Conservation (phyloP, 73 alveolate species). For the Uronychia binucleata region DNA sequence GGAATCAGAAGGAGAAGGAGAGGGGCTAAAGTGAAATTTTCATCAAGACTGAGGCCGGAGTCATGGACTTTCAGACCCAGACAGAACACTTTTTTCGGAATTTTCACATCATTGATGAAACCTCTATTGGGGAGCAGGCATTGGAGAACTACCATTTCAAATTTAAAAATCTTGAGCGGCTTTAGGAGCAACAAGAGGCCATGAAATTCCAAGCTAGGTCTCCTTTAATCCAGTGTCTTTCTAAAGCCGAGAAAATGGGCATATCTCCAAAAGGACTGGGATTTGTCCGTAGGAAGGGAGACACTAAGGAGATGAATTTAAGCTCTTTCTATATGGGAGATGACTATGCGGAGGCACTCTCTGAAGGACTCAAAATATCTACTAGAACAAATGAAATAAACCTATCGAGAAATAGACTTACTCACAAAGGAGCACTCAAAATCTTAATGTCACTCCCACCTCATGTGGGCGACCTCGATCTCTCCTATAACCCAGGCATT, state of each 20-base stretch:
- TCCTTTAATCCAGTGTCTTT: too few relatives aligned
- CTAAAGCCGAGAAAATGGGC: slow-evolving; percentile 23
- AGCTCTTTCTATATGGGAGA: slow-evolving; percentile 54
- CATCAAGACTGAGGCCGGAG: too few relatives aligned
- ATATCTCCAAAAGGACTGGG: slow-evolving; percentile 50
- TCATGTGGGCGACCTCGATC: not conserved
- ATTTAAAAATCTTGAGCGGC: too few relatives aligned
- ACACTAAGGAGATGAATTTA: slow-evolving; percentile 10
- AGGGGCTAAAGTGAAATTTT: too few relatives aligned
- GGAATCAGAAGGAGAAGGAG: too few relatives aligned
- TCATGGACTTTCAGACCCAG: too few relatives aligned
- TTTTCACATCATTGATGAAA: too few relatives aligned
- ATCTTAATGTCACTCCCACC: slow-evolving; percentile 7
- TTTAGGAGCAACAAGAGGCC: too few relatives aligned
- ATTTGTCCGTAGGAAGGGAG: slow-evolving; percentile 30
- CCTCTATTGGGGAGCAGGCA: too few relatives aligned
- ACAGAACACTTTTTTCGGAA: too few relatives aligned
- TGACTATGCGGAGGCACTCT: slow-evolving; percentile 46
- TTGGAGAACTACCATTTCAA: too few relatives aligned
- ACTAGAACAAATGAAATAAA: not conserved
- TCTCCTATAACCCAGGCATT: slow-evolving; percentile 5
- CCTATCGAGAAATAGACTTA: slow-evolving; percentile 2
- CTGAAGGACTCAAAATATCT: slow-evolving; percentile 47
- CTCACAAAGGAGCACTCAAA: slow-evolving; percentile 6
- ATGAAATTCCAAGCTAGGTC: too few relatives aligned